phyloP scores from a whole-genome alignment of 208 protist genomes.

The Leishmania tarentolae region DNA sequence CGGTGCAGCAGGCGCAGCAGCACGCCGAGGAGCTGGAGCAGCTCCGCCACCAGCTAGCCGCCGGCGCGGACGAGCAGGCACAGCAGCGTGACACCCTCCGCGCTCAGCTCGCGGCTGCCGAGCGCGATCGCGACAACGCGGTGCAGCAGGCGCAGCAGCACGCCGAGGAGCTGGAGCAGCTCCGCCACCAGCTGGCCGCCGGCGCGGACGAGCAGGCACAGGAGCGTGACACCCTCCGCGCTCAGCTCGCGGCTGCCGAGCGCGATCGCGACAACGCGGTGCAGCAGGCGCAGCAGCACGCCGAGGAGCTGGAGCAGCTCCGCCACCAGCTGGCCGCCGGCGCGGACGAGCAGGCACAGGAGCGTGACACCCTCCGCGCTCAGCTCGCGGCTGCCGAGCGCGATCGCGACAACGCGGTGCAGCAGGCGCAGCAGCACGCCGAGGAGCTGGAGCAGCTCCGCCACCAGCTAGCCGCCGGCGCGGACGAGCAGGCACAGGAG shows the following conservation, averaged over 20 bases:
- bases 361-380: not conserved
- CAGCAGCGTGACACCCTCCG: constrained; percentile 7
- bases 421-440: constrained; percentile 13
- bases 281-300: too few relatives aligned
- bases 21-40: constrained; percentile 19
- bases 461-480: not conserved
- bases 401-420: constrained; percentile 15
- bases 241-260: constrained; percentile 35
- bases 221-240: constrained; percentile 56
- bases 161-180: not conserved
- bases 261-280: too few relatives aligned
- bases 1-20: too few relatives aligned
- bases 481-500: too few relatives aligned
- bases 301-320: constrained; percentile 12
- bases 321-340: constrained; percentile 17
- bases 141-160: constrained; percentile 17
- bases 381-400: constrained; percentile 8
- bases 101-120: constrained; percentile 12
- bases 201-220: constrained; percentile 50
- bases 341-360: constrained; percentile 12
- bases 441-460: too few relatives aligned
- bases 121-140: constrained; percentile 8
- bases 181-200: constrained; percentile 21
- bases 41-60: constrained; percentile 21
- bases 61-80: constrained; percentile 12